Evolutionary conservation across 306 rosid species (phyloP).

Genomic region (Senna tora): DNA sequence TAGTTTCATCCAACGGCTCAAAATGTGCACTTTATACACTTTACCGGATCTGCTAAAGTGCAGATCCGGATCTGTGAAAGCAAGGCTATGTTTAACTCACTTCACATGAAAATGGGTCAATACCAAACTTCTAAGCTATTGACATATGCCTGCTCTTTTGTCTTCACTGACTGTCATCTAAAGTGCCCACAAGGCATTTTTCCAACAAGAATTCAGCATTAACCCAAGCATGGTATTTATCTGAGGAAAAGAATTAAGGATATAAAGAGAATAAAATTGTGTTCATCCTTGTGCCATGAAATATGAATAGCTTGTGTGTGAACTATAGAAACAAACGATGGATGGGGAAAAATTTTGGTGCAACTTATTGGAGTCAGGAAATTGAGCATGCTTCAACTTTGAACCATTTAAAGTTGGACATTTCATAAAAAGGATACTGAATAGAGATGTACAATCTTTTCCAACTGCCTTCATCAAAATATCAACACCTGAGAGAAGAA

Average conservation of each 20-base stretch:
- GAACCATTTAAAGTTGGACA: neutral
- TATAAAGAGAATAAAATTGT: neutral
- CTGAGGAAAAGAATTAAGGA: constrained; percentile 42
- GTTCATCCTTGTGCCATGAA: neutral
- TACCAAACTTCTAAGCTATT: too few relatives aligned
- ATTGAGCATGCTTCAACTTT: neutral
- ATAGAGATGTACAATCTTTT: neutral
- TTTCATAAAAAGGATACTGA: neutral
- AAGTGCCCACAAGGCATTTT: constrained; percentile 60
- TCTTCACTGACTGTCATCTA: constrained; percentile 42
- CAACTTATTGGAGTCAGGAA: neutral
- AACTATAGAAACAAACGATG: too few relatives aligned
- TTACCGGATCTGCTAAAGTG: too few relatives aligned
- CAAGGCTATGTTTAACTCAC: neutral
- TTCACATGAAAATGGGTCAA: neutral
- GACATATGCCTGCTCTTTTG: neutral
- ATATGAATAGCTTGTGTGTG: neutral
- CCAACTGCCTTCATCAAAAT: neutral
- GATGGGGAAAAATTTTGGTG: too few relatives aligned
- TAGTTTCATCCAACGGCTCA: too few relatives aligned
- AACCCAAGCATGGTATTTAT: constrained; percentile 71
- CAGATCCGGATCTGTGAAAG: too few relatives aligned
- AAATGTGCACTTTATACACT: too few relatives aligned
- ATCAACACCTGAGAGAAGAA: neutral
- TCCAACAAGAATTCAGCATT: constrained; percentile 61